Evolutionary conservation across 805 yeast species (phyloP), one percentile per base, ranked within the genome.

Genomic region (Debaryomyces castellii): DNA sequence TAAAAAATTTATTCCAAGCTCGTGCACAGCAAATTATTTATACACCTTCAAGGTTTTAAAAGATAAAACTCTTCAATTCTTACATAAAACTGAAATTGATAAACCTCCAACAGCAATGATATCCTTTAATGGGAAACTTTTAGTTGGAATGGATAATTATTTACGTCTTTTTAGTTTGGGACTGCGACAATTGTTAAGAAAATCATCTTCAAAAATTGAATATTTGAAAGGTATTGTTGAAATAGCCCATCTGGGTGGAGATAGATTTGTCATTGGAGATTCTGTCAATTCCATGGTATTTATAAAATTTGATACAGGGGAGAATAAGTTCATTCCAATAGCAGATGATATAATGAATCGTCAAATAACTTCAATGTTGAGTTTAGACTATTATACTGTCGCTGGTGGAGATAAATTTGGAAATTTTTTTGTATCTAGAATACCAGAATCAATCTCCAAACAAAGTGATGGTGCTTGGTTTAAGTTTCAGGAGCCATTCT

Each of bases 341-440:
- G 83, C 82, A 1, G 90, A 83, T 57, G 98, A 94, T 63, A 62
- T 74, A 0, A 65, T 84, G 32, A 73, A 82, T 27, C 69, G 97
- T 25, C 87, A 85, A 56, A 74, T 85, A 3, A 85, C 95, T 0
- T 54, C 82, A 2, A 53, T 85, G 36, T 58, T 73, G 2, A 66
- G 80, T 51, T 64, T 94, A 4, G 98, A 94, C 60, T 78, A 81
- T 50, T 82, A 81, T 45, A 89, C 97, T 0, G 79, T 87, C 1
- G 69, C 86, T 34, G 89, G 88, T 1, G 96, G 96, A 11, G 98
- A 94, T 60, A 84, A 83, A 57, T 89, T 87, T 64, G 97, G 98
- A 0, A 88, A 85, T 54, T 39, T 90, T 0, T 82, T 85, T 64
- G 77, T 87, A 1, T 64, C 89, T 34, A 69, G 97, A 47, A 63